Evolutionary conservation across 345 rosid genomes (phyloP).

Genomic region (Ailanthus altissimus): DNA sequence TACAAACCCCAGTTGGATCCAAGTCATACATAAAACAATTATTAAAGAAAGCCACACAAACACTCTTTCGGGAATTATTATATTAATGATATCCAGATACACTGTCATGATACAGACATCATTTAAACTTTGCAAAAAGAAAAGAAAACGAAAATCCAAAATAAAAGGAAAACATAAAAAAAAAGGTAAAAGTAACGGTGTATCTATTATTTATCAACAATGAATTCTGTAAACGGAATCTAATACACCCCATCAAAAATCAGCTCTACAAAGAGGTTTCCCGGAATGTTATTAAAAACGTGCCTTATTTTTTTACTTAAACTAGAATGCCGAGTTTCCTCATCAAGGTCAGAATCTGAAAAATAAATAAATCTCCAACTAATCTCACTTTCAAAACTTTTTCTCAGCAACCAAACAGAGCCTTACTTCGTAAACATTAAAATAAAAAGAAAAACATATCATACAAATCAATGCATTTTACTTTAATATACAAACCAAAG

Average conservation of each 20-base stretch:
- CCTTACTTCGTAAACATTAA: not conserved
- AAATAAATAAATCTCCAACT: not conserved
- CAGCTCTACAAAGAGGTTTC: not conserved
- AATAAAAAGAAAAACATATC: not conserved
- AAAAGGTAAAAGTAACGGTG: not conserved
- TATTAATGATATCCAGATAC: not conserved
- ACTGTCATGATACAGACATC: not conserved
- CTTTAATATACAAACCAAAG: not conserved
- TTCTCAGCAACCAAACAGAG: constrained; percentile 15
- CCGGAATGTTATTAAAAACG: not conserved
- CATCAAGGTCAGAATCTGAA: not conserved
- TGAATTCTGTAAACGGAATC: not conserved
- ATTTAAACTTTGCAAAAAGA: not conserved
- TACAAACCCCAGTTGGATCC: not conserved
- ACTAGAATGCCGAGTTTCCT: not conserved
- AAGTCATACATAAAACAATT: not conserved
- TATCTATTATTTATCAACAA: not conserved
- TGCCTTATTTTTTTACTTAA: not conserved
- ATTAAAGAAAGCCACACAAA: not conserved
- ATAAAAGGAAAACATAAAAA: not conserved
- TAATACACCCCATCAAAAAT: not conserved
- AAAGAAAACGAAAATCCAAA: not conserved
- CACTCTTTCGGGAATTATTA: not conserved
- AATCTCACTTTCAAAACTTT: not conserved
- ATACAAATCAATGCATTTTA: not conserved